Conservation (phyloP, 2,329 filamentous ascomycete genomes). For the Xylaria sp. region DNA sequence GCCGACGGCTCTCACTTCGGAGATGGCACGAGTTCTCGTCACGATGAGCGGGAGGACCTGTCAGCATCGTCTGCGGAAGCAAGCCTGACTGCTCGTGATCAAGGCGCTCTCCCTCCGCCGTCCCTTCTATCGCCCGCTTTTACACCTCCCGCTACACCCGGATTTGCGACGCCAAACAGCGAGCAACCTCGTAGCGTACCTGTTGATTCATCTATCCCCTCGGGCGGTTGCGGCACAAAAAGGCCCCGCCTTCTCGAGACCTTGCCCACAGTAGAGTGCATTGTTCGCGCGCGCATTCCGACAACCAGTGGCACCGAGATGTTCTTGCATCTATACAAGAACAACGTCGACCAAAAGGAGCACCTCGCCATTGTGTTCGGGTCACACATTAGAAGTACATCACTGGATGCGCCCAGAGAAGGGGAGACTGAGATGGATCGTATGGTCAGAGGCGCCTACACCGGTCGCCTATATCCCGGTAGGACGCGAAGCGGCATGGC, state of each 20-base stretch:
- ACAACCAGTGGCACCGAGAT: constrained; percentile 90
- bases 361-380: constrained; percentile 97
- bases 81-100: constrained; percentile 8
- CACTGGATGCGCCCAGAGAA: constrained; percentile 63
- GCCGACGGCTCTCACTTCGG: constrained; percentile 16
- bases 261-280: constrained; percentile 83
- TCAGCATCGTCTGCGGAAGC: constrained; percentile 31
- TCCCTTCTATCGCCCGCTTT: constrained; percentile 85
- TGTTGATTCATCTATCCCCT: constrained; percentile 54
- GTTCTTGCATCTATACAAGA: constrained; percentile 93
- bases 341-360: constrained; percentile 90
- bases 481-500: constrained; percentile 66
- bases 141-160: constrained; percentile 64
- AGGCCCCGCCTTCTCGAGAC: constrained; percentile 67
- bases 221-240: constrained; percentile 57
- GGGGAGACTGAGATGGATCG: constrained; percentile 84
- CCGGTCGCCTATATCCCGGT: constrained; percentile 79
- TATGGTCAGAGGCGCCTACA: constrained; percentile 92
- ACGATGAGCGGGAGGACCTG: constrained; percentile 33
- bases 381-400: constrained; percentile 68
- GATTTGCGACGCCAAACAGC: constrained; percentile 47
- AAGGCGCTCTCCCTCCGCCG: constrained; percentile 41
- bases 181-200: constrained; percentile 47
- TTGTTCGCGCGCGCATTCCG: constrained; percentile 90
- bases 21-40: constrained; percentile 9